These are phyloP conservation scores for Zymoseptoria passerinii DNA, from an alignment of 2,329 filamentous ascomycete genomes.

Conservation along the genomic window DNA sequence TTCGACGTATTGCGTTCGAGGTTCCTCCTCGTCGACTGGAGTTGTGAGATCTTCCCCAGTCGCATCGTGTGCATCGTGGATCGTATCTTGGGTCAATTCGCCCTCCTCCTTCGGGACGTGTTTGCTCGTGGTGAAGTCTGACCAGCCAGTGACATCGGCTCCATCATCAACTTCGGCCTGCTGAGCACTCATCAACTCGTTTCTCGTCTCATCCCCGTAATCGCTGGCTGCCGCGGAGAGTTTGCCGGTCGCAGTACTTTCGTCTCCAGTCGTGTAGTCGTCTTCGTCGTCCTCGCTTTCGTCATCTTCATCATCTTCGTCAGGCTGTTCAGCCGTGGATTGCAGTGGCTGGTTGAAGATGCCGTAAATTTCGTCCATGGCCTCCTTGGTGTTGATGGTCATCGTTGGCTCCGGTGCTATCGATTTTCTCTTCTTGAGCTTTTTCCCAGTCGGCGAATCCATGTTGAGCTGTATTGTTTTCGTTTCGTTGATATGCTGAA, in stretches of 20 bases:
- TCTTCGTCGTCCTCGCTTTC: slow-evolving; percentile 56
- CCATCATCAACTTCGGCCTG: slow-evolving; percentile 28
- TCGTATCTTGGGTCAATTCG: slow-evolving; percentile 23
- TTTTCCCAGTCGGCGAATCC: slow-evolving; percentile 78
- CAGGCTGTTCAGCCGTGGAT: slow-evolving; percentile 38
- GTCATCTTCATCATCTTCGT: slow-evolving; percentile 56
- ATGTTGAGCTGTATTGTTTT: slow-evolving; percentile 93
- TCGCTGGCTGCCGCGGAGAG: slow-evolving; percentile 57
- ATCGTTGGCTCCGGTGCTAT: slow-evolving; percentile 84
- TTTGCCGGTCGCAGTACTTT: slow-evolving; percentile 69
- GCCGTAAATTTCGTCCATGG: slow-evolving; percentile 94
- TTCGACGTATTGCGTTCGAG: slow-evolving; percentile 62
- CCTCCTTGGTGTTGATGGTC: slow-evolving; percentile 91
- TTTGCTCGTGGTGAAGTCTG: slow-evolving; percentile 70
- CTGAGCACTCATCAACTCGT: slow-evolving; percentile 41
- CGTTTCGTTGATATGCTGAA: slow-evolving; percentile 66
- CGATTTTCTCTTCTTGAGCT: slow-evolving; percentile 69
- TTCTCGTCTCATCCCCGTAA: slow-evolving; percentile 53
- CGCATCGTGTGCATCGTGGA: slow-evolving; percentile 31
- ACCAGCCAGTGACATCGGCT: slow-evolving; percentile 66
- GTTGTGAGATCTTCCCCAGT: slow-evolving; percentile 36
- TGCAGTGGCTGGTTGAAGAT: slow-evolving; percentile 85
- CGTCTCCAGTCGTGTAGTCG: slow-evolving; percentile 76
- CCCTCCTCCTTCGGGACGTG: slow-evolving; percentile 50
- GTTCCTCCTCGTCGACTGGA: slow-evolving; percentile 37